phyloP scores from a whole-genome alignment of 768 basidiomycete species.

The Hydnum rufescens region DNA sequence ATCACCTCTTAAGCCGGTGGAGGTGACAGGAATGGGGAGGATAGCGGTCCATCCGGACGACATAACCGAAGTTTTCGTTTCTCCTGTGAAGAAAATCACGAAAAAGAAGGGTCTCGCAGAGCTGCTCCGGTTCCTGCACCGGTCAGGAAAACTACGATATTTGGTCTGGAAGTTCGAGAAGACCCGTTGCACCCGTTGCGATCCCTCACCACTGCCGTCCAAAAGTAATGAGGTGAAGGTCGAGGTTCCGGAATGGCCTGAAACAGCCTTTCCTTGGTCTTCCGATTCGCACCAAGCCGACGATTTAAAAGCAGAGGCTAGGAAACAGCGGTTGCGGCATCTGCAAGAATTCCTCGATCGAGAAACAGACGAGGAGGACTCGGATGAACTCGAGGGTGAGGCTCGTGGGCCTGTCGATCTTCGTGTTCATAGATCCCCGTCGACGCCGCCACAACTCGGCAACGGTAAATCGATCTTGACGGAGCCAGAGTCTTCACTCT shows the following conservation, averaged over 20 bases:
- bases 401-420: neutral
- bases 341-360: constrained; percentile 56
- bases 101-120: neutral
- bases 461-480: constrained; percentile 7
- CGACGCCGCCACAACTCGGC: constrained; percentile 7
- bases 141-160: constrained; percentile 1
- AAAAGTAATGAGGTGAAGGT: constrained; percentile 32
- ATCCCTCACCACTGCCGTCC: constrained; percentile 18
- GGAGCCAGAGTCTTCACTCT: neutral
- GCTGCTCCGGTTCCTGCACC: neutral
- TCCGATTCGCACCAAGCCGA: constrained; percentile 36
- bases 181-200: constrained; percentile 34
- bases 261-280: constrained; percentile 61
- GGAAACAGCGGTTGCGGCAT: constrained; percentile 39
- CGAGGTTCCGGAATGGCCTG: constrained; percentile 52
- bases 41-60: constrained; percentile 9
- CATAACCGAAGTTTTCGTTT: constrained; percentile 1
- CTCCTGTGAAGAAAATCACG: constrained; percentile 3
- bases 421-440: neutral
- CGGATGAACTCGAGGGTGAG: constrained; percentile 13
- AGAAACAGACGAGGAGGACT: constrained; percentile 31
- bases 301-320: constrained; percentile 32
- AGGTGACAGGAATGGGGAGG: constrained; percentile 9
- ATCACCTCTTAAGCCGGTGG: constrained; percentile 9
- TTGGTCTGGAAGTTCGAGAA: constrained; percentile 7